These are phyloP conservation scores for Leptographium lundbergii DNA, from an alignment of 2,329 filamentous ascomycete species.

Conservation along the genomic window DNA sequence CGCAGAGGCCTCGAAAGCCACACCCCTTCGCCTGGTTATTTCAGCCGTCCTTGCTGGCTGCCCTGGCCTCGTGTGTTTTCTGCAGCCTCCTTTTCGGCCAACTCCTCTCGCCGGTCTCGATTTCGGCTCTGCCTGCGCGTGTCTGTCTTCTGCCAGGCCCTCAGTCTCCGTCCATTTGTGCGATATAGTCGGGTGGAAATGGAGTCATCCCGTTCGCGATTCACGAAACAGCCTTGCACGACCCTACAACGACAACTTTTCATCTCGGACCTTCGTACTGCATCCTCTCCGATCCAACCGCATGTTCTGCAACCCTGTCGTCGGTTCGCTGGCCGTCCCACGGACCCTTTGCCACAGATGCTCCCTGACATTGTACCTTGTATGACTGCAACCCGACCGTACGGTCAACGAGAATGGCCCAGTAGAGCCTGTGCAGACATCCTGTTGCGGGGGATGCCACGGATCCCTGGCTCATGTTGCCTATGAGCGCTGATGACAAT, in stretches of 20 bases:
- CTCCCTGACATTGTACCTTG: no score
- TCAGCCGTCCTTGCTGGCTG: not conserved
- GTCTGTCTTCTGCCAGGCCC: not conserved
- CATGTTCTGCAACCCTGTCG: not conserved
- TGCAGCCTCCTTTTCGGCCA: not conserved
- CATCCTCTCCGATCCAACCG: not conserved
- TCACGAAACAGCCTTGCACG: not conserved
- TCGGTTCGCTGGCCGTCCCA: not conserved
- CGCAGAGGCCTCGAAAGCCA: not conserved
- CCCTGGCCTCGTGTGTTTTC: not conserved
- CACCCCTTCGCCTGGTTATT: not conserved
- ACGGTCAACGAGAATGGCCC: no score
- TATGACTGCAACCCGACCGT: no score
- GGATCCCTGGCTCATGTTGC: no score
- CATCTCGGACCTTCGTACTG: not conserved
- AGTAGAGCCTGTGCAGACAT: no score
- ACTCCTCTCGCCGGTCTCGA: not conserved
- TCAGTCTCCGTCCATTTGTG: not conserved
- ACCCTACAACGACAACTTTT: not conserved
- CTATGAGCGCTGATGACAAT: no score
- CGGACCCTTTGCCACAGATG: no score
- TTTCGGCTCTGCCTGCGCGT: not conserved
- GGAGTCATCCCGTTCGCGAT: not conserved
- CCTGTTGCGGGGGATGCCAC: no score
- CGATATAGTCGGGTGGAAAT: not conserved